phyloP scores from a whole-genome alignment of 768 basidiomycete species.

The Pisolithus marmoratus region DNA sequence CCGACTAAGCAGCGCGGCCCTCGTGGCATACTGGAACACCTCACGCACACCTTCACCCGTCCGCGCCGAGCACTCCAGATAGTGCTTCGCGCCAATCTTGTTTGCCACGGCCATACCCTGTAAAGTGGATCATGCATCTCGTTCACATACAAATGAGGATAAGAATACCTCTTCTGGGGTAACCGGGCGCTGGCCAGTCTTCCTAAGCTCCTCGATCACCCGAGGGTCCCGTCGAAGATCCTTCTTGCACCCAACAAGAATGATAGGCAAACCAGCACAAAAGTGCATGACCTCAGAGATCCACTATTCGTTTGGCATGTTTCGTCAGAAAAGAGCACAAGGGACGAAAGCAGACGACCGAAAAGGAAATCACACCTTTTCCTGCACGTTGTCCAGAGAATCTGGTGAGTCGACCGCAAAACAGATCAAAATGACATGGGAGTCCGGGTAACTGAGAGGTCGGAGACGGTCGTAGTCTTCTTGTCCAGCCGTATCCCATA shows the following conservation, averaged over 20 bases:
- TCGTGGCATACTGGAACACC: slow-evolving; percentile 97
- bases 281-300: slow-evolving; percentile 99
- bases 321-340: slow-evolving; percentile 3
- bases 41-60: slow-evolving; percentile 96
- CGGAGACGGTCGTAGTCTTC: slow-evolving; percentile 99
- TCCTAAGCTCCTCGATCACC: slow-evolving; percentile 90
- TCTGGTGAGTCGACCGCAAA: slow-evolving; percentile 98
- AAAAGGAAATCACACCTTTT: slow-evolving; percentile 69
- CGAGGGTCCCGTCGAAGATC: slow-evolving; percentile 91
- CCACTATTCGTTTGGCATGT: slow-evolving; percentile 55
- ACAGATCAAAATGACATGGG: slow-evolving; percentile 99
- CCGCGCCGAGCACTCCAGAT: slow-evolving; percentile 96
- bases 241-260: slow-evolving; percentile 99
- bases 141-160: background rate
- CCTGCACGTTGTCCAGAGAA: slow-evolving; percentile 98
- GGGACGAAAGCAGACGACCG: slow-evolving; percentile 2
- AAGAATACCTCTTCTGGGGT: slow-evolving; percentile 76
- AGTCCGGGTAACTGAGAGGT: slow-evolving; percentile 96
- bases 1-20: slow-evolving; percentile 76
- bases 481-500: slow-evolving; percentile 99
- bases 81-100: slow-evolving; percentile 96
- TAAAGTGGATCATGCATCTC: slow-evolving; percentile 1
- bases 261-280: slow-evolving; percentile 89
- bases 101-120: slow-evolving; percentile 92
- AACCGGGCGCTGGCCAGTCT: slow-evolving; percentile 92